phyloP scores from a whole-genome alignment of 2,329 filamentous ascomycete genomes.

The Pyricularia grisea region DNA sequence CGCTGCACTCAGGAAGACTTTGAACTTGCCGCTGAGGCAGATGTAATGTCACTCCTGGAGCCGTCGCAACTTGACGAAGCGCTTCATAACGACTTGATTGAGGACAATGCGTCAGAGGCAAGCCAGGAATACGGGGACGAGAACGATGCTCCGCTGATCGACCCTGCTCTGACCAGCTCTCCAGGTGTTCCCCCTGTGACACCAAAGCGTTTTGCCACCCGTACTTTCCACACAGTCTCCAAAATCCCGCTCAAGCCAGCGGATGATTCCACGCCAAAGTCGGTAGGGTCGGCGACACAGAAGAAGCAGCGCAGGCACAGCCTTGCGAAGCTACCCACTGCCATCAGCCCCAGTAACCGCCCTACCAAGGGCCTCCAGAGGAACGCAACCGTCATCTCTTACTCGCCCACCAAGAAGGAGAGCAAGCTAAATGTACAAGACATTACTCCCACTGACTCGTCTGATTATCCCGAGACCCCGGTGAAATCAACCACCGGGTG shows the following conservation, averaged over 20 bases:
- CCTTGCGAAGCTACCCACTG: conserved; percentile 33
- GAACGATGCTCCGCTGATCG: conserved; percentile 45
- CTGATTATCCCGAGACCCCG: conserved; percentile 29
- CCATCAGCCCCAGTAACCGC: conserved; percentile 25
- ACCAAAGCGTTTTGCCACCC: conserved; percentile 38
- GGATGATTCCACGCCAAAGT: conserved; percentile 43
- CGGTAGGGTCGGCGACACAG: conserved; percentile 14
- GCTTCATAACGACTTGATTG: conserved; percentile 18
- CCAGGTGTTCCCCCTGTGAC: conserved; percentile 37
- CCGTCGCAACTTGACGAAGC: conserved; percentile 27
- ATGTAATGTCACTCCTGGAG: conserved; percentile 49
- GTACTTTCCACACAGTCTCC: conserved; percentile 61
- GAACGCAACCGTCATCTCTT: conserved; percentile 44
- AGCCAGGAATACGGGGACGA: conserved; percentile 61
- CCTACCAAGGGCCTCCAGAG: conserved; percentile 25
- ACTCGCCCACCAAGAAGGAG: conserved; percentile 38
- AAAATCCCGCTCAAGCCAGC: conserved; percentile 68
- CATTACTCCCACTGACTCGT: conserved; percentile 3
- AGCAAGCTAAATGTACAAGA: neutral
- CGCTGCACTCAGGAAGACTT: conserved; percentile 46
- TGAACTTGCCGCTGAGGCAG: conserved; percentile 46
- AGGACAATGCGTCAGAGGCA: conserved; percentile 46
- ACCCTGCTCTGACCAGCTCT: conserved; percentile 30
- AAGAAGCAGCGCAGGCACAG: conserved; percentile 40
- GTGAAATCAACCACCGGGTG: conserved; percentile 38